Base-by-base conservation (phyloP, 2,329 filamentous ascomycete genomes). In the Colletotrichum theobromicola region DNA sequence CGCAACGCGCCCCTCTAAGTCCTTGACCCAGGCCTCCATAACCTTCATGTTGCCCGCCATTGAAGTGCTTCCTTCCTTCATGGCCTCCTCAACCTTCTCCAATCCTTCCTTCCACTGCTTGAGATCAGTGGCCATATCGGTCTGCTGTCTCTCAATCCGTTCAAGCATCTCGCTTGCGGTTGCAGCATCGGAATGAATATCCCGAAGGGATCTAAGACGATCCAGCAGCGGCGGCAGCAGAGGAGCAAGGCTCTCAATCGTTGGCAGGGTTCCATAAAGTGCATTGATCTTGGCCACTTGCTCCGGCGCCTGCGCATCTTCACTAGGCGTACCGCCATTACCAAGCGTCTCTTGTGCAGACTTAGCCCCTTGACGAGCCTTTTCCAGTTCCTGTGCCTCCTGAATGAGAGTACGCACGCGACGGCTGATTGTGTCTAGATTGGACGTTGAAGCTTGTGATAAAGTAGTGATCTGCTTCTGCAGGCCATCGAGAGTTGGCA, bases 21-120 rank as follows among this genome's bases (percentile, higher is more conserved):
- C 94, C 83, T 94, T 94, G 6, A 98, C 94, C 95, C 96, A 98
- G 53, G 91, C 92, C 78, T 96, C 94, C 76, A 98, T 93, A n/a
- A 94, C 90, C 79, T 93, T 92, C 83, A 96, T 92, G 83, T 99
- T 99, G 65, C 89, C 90, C 77, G 91, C 91, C 87, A 97, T 93
- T 5, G 92, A 89, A 32, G 87, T 87, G 80, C 94, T 93, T 5
- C 93, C 92, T 74, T 93, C 90, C 76, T 88, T 88, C 80, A 98
- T 92, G 30, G 93, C 92, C 70, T 87, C 86, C 83, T 98, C 96
- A 24, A 98, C 91, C 81, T 93, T 94, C 75, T 92, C 91, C 18
- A 98, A 84, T 0, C 95, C 95, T 71, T 94, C 93, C 76, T 92
- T 91, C 97, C 97, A 98, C 82, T 94, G 93, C 84, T 92, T 92